phyloP scores from a whole-genome alignment of 2,329 filamentous ascomycete genomes.

The Thielaviopsis musarum region DNA sequence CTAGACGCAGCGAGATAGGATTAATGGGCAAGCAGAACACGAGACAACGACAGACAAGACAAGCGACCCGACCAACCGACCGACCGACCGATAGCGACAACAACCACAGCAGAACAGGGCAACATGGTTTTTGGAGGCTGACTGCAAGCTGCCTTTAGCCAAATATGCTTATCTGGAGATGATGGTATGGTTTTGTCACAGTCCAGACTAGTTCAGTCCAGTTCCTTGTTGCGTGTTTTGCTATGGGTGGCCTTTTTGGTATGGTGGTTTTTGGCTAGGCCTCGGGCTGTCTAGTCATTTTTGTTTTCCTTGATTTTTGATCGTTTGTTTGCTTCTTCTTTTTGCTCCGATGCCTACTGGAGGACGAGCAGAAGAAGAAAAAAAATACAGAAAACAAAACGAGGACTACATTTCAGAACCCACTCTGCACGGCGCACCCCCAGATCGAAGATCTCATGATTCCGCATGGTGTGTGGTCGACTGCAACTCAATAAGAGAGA shows the following conservation, averaged over 20 bases:
- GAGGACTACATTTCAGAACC: neutral
- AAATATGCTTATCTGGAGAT: neutral
- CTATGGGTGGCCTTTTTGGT: too few relatives aligned
- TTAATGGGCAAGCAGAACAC: neutral
- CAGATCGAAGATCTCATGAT: constrained; percentile 1
- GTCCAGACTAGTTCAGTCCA: neutral
- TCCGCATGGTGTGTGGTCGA: neutral
- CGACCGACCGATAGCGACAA: neutral
- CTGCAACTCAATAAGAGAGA: neutral
- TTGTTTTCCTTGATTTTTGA: too few relatives aligned
- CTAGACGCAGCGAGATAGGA: neutral
- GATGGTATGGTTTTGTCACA: neutral
- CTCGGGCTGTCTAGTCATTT: too few relatives aligned
- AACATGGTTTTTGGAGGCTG: neutral
- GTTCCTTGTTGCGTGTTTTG: neutral
- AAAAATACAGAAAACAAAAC: neutral
- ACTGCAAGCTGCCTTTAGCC: too few relatives aligned
- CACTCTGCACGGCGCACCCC: neutral
- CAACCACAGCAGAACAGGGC: neutral
- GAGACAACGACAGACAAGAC: neutral
- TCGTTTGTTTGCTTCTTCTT: too few relatives aligned
- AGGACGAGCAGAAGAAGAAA: neutral
- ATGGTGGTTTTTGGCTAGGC: too few relatives aligned
- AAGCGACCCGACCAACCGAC: neutral
- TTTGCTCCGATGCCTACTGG: too few relatives aligned